A percentile compares a stretch with the other conserved stretches of the same genome.
Evolutionary conservation across 345 rosid genomes (phyloP).

Genomic region (Carallia brachiata): DNA sequence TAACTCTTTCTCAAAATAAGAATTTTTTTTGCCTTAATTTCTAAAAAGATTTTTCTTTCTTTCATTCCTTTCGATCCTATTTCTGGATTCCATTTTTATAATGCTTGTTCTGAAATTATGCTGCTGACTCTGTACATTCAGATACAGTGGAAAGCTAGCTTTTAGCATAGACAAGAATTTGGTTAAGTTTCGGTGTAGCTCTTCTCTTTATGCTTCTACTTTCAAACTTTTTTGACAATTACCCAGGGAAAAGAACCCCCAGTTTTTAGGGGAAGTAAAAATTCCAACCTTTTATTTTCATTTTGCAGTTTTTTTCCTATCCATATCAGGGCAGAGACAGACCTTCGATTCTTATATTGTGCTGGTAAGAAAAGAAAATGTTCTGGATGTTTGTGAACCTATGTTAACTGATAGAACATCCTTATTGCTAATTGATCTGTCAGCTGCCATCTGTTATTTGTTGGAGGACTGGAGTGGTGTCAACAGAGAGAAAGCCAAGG

Average conservation of each 20-base stretch:
- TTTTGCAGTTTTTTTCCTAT: constrained; percentile 76
- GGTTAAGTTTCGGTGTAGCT: background rate
- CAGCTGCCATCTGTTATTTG: constrained; percentile 87
- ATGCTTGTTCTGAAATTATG: too few species aligned
- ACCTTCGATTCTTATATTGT: constrained; percentile 86
- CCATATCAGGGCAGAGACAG: constrained; percentile 80
- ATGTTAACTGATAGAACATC: constrained; percentile 12
- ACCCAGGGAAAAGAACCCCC: too few species aligned
- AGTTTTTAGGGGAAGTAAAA: too few species aligned
- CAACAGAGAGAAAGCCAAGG: constrained; percentile 74
- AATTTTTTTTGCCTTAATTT: background rate
- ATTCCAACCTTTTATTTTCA: background rate
- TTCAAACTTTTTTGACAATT: too few species aligned
- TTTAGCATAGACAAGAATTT: background rate
- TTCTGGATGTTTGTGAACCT: constrained; percentile 5
- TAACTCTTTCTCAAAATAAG: background rate
- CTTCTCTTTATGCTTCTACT: background rate
- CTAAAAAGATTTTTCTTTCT: background rate
- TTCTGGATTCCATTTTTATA: too few species aligned
- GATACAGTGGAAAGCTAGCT: too few species aligned
- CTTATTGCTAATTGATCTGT: constrained; percentile 34
- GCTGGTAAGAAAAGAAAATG: constrained; percentile 63
- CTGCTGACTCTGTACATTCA: too few species aligned
- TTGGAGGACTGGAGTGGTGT: constrained; percentile 85
- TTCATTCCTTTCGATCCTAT: background rate